phyloP scores from a whole-genome alignment of 2,329 filamentous ascomycete species.

The Fusarium sp. region DNA sequence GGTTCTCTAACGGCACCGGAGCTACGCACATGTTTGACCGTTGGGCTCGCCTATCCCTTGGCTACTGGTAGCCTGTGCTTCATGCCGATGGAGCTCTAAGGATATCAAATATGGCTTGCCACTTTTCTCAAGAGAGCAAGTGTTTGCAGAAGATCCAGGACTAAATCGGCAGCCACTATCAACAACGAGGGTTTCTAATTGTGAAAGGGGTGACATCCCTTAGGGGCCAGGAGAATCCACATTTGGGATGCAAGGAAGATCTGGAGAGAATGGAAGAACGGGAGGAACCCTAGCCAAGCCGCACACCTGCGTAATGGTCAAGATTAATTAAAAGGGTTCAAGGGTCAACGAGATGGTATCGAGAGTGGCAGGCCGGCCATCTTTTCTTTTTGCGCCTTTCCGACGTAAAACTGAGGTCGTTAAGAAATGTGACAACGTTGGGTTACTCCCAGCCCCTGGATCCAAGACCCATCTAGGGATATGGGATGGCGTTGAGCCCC shows the following conservation, averaged over 20 bases:
- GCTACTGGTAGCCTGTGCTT: neutral
- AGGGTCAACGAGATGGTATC: neutral
- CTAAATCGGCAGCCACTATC: neutral
- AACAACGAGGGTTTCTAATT: conserved; percentile 7
- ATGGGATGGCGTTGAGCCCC: conserved; percentile 28
- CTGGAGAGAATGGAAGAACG: conserved; percentile 20
- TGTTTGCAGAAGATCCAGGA: neutral
- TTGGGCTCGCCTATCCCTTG: neutral
- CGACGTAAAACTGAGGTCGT: neutral
- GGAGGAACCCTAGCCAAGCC: conserved; percentile 10
- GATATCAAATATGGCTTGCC: neutral
- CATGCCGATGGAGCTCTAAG: neutral
- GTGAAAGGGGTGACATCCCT: conserved; percentile 25
- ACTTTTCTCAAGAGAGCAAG: neutral
- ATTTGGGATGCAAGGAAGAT: conserved; percentile 36
- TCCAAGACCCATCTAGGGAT: conserved; percentile 15
- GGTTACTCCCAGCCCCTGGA: conserved; percentile 37
- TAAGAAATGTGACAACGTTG: conserved; percentile 15
- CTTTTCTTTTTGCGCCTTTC: neutral
- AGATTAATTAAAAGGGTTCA: neutral
- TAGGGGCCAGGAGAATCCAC: conserved; percentile 23
- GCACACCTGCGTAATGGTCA: neutral
- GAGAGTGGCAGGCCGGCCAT: neutral
- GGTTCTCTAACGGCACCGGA: neutral
- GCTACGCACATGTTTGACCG: neutral